A percentile compares a stretch with the other conserved stretches of the same genome.
Conservation (phyloP, 306 rosid species). For the Prunus campanulata region DNA sequence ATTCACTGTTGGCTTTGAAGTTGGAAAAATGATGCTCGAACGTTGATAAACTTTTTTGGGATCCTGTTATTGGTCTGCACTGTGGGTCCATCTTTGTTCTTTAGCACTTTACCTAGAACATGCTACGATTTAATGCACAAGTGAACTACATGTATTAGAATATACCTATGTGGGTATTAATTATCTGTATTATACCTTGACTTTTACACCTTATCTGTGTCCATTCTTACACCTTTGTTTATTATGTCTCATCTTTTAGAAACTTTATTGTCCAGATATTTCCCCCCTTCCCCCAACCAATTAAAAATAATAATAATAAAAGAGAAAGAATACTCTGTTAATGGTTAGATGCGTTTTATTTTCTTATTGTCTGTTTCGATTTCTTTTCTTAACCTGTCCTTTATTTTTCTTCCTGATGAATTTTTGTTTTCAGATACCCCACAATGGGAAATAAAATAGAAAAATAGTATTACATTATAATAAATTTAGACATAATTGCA, state of each 20-base stretch:
- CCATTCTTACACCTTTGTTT: not conserved
- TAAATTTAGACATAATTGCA: constrained; percentile 36
- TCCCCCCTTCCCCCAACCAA: not conserved
- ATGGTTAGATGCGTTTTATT: not conserved
- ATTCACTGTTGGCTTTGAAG: not conserved
- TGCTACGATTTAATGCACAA: not conserved
- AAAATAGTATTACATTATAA: constrained; percentile 22
- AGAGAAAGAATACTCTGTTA: not conserved
- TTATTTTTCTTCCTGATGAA: not conserved
- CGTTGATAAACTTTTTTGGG: not conserved
- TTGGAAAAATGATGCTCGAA: not conserved
- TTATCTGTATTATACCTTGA: not conserved
- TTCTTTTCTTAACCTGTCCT: not conserved
- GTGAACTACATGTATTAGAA: not conserved
- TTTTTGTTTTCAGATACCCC: not conserved
- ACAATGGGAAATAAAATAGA: not conserved
- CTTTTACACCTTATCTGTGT: not conserved
- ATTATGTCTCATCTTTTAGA: not conserved
- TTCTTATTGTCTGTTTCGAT: not conserved
- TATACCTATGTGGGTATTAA: not conserved
- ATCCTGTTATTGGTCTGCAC: not conserved
- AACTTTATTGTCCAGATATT: not conserved
- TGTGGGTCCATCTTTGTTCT: not conserved
- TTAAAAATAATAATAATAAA: not conserved
- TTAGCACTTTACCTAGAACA: not conserved